These are phyloP conservation scores for Rhipidocladum racemiflorum DNA, from an alignment of 176 grass and related monocot genomes.

Conservation along the genomic window DNA sequence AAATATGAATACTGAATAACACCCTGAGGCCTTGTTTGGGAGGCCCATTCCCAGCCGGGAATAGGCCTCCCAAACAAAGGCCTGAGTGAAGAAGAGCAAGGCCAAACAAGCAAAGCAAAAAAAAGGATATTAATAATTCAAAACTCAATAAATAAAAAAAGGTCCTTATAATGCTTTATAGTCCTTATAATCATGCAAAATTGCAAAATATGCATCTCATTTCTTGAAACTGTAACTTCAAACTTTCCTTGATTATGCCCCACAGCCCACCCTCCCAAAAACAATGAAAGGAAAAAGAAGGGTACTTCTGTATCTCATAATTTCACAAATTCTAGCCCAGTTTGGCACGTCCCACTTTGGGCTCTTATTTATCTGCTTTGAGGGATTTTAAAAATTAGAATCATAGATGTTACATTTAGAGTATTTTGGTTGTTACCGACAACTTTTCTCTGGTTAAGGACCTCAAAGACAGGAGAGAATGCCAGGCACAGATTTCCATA, in stretches of 20 bases:
- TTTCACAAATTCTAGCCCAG: background rate
- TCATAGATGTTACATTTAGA: background rate
- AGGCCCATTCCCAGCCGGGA: too few species aligned
- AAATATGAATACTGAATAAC: slow-evolving; percentile 33
- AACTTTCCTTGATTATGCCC: background rate
- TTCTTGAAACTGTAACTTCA: slow-evolving; percentile 8
- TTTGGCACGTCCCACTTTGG: background rate
- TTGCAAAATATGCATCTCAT: background rate
- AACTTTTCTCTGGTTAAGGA: background rate
- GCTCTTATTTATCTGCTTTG: background rate
- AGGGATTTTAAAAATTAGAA: background rate
- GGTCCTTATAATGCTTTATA: background rate
- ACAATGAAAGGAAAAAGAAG: slow-evolving; percentile 3
- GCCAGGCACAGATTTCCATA: background rate
- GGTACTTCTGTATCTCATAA: background rate
- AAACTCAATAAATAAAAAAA: background rate
- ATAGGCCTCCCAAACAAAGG: too few species aligned
- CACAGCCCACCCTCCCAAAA: background rate
- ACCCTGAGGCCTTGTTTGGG: too few species aligned
- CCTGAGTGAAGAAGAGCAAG: slow-evolving; percentile 20
- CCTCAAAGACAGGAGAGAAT: background rate
- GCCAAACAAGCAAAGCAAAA: background rate
- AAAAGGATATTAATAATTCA: background rate
- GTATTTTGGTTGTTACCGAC: background rate
- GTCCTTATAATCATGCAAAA: slow-evolving; percentile 10